Percentiles rank a stretch among this genome's conserved stretches.
Conservation (phyloP, 345 rosid species). For the Mercurialis annua region DNA sequence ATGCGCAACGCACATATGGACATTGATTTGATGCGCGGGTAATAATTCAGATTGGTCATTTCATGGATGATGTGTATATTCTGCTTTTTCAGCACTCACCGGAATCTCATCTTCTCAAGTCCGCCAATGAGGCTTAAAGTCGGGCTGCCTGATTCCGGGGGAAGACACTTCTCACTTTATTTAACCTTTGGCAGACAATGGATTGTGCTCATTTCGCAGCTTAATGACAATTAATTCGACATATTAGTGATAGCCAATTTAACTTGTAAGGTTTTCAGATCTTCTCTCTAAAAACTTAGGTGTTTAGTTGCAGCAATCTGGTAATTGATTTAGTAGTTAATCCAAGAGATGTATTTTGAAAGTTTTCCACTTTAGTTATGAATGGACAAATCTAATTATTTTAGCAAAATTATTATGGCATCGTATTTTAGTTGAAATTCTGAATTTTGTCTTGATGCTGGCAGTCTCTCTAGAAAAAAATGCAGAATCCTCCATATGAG, state of each 20-base stretch:
- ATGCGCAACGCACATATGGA: conserved; percentile 62
- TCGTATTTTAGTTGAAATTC: no score
- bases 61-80: conserved; percentile 36
- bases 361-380: not conserved
- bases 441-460: no score
- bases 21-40: conserved; percentile 93
- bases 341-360: no score
- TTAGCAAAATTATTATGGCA: not conserved
- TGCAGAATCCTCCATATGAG: no score
- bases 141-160: conserved; percentile 26
- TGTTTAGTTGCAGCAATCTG: not conserved
- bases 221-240: conserved; percentile 19
- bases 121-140: conserved; percentile 17
- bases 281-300: not conserved
- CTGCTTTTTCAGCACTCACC: conserved; percentile 24
- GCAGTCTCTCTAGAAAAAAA: no score
- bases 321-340: not conserved
- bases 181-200: conserved; percentile 21
- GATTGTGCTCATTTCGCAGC: conserved; percentile 33
- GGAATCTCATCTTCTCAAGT: conserved; percentile 29
- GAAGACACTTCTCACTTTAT: conserved; percentile 26
- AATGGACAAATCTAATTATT: not conserved
- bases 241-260: conserved; percentile 17
- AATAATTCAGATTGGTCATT: conserved; percentile 26
- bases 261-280: not conserved